Evolutionary conservation across 371 early-diverging fungal genomes (phyloP).

Genomic region (Phascolomyces articulosus): DNA sequence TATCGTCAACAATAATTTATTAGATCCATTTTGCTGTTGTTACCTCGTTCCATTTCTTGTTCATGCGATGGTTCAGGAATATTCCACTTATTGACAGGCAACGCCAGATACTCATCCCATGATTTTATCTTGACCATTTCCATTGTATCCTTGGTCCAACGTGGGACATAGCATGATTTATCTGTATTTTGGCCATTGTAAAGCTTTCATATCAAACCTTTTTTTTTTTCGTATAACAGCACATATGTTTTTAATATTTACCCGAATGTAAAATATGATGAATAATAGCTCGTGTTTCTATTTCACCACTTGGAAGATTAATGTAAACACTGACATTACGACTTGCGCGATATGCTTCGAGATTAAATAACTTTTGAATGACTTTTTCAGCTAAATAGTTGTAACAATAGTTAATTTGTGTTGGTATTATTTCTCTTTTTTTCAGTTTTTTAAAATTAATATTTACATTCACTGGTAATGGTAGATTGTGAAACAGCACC

Average conservation of each 20-base stretch:
- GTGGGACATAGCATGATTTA: slow-evolving; percentile 69
- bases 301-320: slow-evolving; percentile 66
- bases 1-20: background rate
- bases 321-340: slow-evolving; percentile 66
- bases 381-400: slow-evolving; percentile 49
- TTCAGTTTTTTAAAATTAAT: background rate
- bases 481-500: slow-evolving; percentile 1
- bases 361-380: slow-evolving; percentile 43
- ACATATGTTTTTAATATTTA: background rate
- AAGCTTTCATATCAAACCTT: too few species aligned
- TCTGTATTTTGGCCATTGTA: too few species aligned
- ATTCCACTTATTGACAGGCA: slow-evolving; percentile 70
- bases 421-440: background rate
- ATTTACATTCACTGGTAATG: slow-evolving; percentile 13
- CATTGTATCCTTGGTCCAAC: slow-evolving; percentile 65
- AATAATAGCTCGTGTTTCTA: slow-evolving; percentile 60
- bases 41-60: slow-evolving; percentile 61
- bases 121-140: slow-evolving; percentile 71
- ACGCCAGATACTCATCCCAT: slow-evolving; percentile 58
- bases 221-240: too few species aligned
- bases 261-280: slow-evolving; percentile 43
- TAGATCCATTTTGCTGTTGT: background rate
- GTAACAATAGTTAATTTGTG: too few species aligned
- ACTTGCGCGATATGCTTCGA: slow-evolving; percentile 51
- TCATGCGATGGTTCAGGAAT: slow-evolving; percentile 68